Evolutionary conservation across 495 filamentous ascomycete genomes (phyloP).

Genomic region (Penicillium alfredii): DNA sequence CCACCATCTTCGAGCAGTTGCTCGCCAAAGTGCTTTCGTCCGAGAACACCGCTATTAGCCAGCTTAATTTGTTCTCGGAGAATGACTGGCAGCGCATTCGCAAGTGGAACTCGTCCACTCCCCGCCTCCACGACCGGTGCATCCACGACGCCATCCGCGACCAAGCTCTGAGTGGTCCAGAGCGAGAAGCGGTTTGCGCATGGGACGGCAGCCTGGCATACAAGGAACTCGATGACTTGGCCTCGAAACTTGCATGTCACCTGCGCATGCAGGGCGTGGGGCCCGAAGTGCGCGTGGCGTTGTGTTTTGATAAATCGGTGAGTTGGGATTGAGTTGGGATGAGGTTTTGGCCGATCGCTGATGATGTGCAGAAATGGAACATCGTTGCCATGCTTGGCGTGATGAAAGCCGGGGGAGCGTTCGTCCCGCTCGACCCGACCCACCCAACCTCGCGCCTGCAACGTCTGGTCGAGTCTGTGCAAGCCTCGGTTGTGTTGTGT

Average conservation of each 20-base stretch:
- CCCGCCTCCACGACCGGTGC: constrained; percentile 36
- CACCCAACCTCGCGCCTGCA: constrained; percentile 50
- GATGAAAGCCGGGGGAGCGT: constrained; percentile 53
- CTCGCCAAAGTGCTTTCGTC: constrained; percentile 23
- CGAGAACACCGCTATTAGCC: constrained; percentile 25
- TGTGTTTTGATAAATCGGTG: constrained; percentile 56
- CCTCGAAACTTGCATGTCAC: constrained; percentile 41
- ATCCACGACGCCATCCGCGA: constrained; percentile 49
- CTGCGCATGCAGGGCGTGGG: constrained; percentile 44
- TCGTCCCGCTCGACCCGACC: constrained; percentile 53
- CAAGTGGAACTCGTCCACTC: constrained; percentile 31
- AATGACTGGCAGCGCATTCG: constrained; percentile 38
- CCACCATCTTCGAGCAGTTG: constrained; percentile 32
- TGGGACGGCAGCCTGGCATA: constrained; percentile 61
- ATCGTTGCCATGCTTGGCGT: constrained; percentile 52
- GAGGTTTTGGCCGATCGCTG: neutral
- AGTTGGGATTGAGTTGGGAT: constrained; percentile 10
- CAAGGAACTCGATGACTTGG: constrained; percentile 43
- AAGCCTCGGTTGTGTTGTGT: constrained; percentile 46
- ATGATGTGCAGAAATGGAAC: constrained; percentile 43
- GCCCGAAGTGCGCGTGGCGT: constrained; percentile 43
- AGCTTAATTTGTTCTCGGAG: constrained; percentile 34
- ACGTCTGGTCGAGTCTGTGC: constrained; percentile 33
- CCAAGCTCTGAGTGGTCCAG: constrained; percentile 31
- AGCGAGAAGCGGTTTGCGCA: constrained; percentile 42